Conservation (phyloP, 441 rosid genomes). For the Populus hybrid region DNA sequence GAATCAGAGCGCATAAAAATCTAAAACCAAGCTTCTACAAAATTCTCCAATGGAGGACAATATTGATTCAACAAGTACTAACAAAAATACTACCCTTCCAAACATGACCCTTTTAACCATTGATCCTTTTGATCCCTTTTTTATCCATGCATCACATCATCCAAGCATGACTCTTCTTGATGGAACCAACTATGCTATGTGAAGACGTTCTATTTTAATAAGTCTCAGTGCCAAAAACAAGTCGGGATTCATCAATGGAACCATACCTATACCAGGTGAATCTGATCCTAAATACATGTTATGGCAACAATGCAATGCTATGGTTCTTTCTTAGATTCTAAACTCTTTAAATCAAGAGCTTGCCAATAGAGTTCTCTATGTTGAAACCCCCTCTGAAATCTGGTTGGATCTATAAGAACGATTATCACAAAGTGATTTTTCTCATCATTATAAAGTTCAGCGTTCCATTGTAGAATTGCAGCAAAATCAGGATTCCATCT, state of each 20-base stretch:
- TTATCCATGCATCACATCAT: too few relatives aligned
- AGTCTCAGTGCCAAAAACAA: too few relatives aligned
- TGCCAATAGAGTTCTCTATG: background rate
- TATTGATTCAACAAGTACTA: too few relatives aligned
- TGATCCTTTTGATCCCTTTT: too few relatives aligned
- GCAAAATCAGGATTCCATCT: background rate
- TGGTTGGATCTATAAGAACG: background rate
- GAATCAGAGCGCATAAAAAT: too few relatives aligned
- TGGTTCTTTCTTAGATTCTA: background rate
- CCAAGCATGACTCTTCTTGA: background rate
- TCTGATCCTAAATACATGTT: too few relatives aligned
- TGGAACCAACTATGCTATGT: background rate
- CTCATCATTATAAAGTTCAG: background rate
- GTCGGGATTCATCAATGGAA: too few relatives aligned
- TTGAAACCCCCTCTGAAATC: background rate
- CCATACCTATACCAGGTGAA: too few relatives aligned
- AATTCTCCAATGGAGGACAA: too few relatives aligned
- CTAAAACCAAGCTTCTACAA: too few relatives aligned
- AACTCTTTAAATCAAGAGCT: background rate
- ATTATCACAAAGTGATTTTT: background rate
- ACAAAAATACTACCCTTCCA: too few relatives aligned
- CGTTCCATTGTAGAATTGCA: background rate
- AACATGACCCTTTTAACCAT: accelerated
- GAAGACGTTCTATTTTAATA: background rate
- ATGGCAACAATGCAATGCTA: too few relatives aligned